Conservation (phyloP, 306 rosid genomes). For the Luffa aegyptiaca region DNA sequence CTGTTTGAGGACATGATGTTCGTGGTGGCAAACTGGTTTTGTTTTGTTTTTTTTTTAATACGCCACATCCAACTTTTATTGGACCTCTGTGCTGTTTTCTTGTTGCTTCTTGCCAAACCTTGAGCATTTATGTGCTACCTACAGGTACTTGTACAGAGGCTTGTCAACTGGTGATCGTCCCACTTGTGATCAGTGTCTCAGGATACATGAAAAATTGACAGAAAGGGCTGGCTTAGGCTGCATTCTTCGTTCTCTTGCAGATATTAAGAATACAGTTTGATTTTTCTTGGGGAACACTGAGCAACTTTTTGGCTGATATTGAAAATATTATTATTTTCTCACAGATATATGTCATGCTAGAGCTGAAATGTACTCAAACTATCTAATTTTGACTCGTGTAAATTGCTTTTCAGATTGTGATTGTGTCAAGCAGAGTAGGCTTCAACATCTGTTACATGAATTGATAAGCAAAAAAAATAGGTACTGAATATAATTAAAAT, state of each 20-base stretch:
- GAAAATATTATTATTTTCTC: neutral
- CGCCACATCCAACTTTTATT: neutral
- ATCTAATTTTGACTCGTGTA: neutral
- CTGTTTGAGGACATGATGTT: neutral
- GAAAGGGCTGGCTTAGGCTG: constrained; percentile 93
- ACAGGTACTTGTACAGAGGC: constrained; percentile 89
- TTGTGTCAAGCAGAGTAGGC: neutral
- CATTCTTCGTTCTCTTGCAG: constrained; percentile 78
- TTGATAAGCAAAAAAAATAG: no score
- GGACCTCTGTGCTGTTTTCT: neutral
- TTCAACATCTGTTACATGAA: no score
- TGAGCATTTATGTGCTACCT: constrained; percentile 2
- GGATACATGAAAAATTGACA: constrained; percentile 84
- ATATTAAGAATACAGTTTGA: constrained; percentile 79
- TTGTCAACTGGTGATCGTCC: constrained; percentile 95
- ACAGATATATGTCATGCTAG: neutral
- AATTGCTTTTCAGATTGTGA: neutral
- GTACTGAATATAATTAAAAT: no score
- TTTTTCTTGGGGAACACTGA: neutral
- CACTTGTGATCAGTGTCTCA: constrained; percentile 83
- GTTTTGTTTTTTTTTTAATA: neutral
- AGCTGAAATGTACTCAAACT: neutral
- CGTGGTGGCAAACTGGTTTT: neutral
- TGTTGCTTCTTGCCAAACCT: neutral
- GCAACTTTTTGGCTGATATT: neutral